Evolutionary conservation across 2,329 filamentous ascomycete genomes (phyloP).

Genomic region (Graphilbum fragrans): DNA sequence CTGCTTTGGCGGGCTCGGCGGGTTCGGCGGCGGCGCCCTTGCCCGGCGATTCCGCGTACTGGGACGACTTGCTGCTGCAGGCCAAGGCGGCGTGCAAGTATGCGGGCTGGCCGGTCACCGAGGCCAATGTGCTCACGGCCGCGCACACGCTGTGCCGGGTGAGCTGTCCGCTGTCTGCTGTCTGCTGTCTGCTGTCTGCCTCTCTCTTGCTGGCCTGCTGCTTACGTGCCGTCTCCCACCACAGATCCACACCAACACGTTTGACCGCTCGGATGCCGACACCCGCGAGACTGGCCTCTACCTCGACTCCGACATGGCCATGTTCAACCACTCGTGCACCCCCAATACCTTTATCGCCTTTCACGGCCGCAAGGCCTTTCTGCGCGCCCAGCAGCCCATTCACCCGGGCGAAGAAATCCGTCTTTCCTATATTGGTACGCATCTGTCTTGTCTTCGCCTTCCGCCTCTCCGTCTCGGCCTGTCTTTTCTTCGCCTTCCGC

Average conservation of each 20-base stretch:
- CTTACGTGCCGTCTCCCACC: no score
- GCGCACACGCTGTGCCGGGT: constrained; percentile 43
- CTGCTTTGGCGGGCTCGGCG: background rate
- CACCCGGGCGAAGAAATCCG: constrained; percentile 41
- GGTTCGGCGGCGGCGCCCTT: no score
- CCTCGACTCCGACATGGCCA: constrained; percentile 41
- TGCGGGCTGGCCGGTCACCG: constrained; percentile 23
- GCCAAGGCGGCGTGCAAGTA: constrained; percentile 37
- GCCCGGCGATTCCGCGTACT: constrained; percentile 16
- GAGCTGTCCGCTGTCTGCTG: background rate
- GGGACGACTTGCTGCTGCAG: constrained; percentile 36
- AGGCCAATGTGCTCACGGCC: constrained; percentile 25
- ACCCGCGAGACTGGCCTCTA: constrained; percentile 41
- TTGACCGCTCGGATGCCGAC: constrained; percentile 42
- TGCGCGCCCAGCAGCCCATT: constrained; percentile 38
- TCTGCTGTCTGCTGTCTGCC: background rate
- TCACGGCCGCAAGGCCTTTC: constrained; percentile 33
- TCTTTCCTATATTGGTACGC: constrained; percentile 48
- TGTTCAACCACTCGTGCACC: constrained; percentile 51
- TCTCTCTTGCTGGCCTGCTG: background rate
- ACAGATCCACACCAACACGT: constrained; percentile 50
- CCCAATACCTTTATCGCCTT: constrained; percentile 49
- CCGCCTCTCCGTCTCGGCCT: background rate
- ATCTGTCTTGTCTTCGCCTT: no score
- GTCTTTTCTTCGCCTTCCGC: background rate